These are phyloP conservation scores for Chaetomidium leptoderma DNA, from an alignment of 495 filamentous ascomycete genomes.

Conservation along the genomic window DNA sequence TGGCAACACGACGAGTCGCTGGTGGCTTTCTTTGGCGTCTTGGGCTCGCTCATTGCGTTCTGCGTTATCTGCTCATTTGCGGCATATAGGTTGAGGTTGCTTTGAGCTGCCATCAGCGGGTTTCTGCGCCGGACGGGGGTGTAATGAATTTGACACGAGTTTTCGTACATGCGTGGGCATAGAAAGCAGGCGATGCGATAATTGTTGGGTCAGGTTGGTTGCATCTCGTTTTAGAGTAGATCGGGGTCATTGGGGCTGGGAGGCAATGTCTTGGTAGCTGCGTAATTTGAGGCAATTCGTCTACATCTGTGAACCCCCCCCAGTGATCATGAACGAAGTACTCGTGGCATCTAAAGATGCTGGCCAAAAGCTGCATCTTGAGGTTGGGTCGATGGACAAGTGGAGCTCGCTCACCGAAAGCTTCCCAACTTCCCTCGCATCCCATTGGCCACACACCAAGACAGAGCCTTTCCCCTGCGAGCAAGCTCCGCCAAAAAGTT, in stretches of 20 bases:
- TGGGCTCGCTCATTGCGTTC: conserved; percentile 62
- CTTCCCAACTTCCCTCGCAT: background rate
- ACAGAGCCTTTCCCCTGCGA: conserved; percentile 2
- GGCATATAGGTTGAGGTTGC: conserved; percentile 27
- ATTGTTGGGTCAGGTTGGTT: background rate
- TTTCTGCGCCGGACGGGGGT: background rate
- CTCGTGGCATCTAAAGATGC: too few species aligned
- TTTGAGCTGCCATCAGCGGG: conserved; percentile 15
- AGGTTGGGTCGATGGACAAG: background rate
- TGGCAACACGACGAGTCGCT: conserved; percentile 54
- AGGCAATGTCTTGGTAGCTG: background rate
- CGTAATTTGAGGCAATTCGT: background rate
- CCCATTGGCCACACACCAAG: conserved; percentile 23
- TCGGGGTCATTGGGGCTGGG: background rate
- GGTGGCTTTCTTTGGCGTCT: conserved; percentile 75
- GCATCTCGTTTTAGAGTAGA: background rate
- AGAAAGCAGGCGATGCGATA: background rate
- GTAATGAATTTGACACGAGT: background rate
- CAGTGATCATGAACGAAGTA: too few species aligned
- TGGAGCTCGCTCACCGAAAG: conserved; percentile 1
- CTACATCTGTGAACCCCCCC: background rate
- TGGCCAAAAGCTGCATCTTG: too few species aligned
- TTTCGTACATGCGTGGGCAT: background rate
- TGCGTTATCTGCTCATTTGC: conserved; percentile 48
- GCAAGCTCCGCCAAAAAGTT: conserved; percentile 14